Percentiles rank a stretch among this genome's conserved stretches.
phyloP scores from a whole-genome alignment of 192 early-diverging fungal species.

The Coemansia sp. region DNA sequence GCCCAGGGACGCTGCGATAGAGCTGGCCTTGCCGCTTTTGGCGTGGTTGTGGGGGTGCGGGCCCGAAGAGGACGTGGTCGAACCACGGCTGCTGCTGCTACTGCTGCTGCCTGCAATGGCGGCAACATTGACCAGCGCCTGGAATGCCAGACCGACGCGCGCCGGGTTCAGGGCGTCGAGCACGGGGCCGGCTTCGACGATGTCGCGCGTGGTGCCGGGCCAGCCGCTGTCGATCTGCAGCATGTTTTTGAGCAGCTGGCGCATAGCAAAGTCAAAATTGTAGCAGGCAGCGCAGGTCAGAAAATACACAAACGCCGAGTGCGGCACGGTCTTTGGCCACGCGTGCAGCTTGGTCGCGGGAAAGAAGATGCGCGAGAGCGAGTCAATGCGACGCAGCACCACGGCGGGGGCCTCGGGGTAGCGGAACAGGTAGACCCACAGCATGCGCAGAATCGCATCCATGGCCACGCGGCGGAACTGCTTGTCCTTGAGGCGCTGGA shows the following conservation, averaged over 20 bases:
- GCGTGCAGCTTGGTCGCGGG: slow-evolving; percentile 56
- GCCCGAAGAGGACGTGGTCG: not conserved
- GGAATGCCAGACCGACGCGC: slow-evolving; percentile 45
- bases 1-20: not conserved
- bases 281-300: slow-evolving; percentile 55
- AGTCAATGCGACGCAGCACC: slow-evolving; percentile 51
- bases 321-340: slow-evolving; percentile 57
- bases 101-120: slow-evolving; percentile 34
- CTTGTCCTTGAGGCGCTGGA: slow-evolving; percentile 78
- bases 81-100: slow-evolving; percentile 11
- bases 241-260: slow-evolving; percentile 46
- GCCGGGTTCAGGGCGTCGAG: slow-evolving; percentile 53
- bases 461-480: slow-evolving; percentile 72
- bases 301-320: slow-evolving; percentile 51
- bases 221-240: slow-evolving; percentile 53
- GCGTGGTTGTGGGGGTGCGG: not conserved
- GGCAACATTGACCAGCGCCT: slow-evolving; percentile 48
- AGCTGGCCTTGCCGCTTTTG: not conserved
- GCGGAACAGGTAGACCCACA: slow-evolving; percentile 95
- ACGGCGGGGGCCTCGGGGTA: slow-evolving; percentile 69
- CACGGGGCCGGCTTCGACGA: slow-evolving; percentile 39
- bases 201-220: slow-evolving; percentile 48
- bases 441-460: slow-evolving; percentile 74
- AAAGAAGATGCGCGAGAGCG: slow-evolving; percentile 54
- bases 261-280: slow-evolving; percentile 52